Percentiles rank a stretch among this genome's conserved stretches.
phyloP scores from a whole-genome alignment of 768 basidiomycete genomes.

The Lactarius deliciosus region DNA sequence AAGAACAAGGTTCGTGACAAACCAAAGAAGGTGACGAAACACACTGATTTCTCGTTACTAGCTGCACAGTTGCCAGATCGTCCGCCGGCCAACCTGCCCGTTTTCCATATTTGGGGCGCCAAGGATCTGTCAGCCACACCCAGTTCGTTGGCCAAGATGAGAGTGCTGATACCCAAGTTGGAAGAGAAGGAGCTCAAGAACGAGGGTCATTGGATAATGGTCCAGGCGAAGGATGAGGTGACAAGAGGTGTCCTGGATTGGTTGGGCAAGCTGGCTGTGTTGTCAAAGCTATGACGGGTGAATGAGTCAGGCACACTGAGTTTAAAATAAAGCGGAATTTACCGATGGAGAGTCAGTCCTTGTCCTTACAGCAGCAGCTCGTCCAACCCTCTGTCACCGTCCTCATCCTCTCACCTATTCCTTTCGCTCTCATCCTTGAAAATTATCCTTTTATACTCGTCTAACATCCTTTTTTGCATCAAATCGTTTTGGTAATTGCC shows the following conservation, averaged over 20 bases:
- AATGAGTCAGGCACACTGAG: slow-evolving; percentile 12
- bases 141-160: background rate
- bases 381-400: slow-evolving; percentile 15
- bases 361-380: slow-evolving; percentile 2
- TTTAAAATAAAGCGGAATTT: slow-evolving; percentile 14
- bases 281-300: background rate
- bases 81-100: slow-evolving; percentile 20
- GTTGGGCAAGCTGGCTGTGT: background rate
- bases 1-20: slow-evolving; percentile 48
- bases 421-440: background rate
- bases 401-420: background rate
- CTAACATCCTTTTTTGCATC: background rate
- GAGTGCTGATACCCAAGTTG: background rate
- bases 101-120: slow-evolving; percentile 11
- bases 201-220: slow-evolving; percentile 23
- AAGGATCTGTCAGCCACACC: slow-evolving; percentile 45
- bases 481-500: background rate
- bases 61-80: slow-evolving; percentile 12
- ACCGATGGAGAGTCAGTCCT: background rate
- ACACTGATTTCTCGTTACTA: slow-evolving; percentile 1
- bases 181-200: slow-evolving; percentile 7
- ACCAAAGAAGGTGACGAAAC: slow-evolving; percentile 1
- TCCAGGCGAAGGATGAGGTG: slow-evolving; percentile 15
- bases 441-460: background rate
- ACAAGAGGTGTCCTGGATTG: slow-evolving; percentile 5